These are phyloP conservation scores for Tremellales sp. DNA, from an alignment of 1,284 basidiomycete species.

Conservation along the genomic window DNA sequence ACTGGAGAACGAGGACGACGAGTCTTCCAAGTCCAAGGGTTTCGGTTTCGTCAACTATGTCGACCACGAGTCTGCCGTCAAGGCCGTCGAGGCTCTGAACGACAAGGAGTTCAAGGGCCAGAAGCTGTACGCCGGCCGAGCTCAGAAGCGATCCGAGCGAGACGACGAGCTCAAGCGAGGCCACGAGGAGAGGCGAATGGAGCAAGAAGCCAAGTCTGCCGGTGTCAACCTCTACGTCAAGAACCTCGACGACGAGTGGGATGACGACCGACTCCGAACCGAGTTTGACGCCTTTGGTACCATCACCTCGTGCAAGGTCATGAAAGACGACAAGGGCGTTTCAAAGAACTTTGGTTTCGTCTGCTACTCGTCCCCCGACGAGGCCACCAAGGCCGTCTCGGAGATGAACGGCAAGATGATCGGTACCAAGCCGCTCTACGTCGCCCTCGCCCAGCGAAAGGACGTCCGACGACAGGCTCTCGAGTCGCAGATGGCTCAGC, in stretches of 20 bases:
- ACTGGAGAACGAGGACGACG: slow-evolving; percentile 59
- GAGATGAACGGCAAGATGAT: slow-evolving; percentile 99
- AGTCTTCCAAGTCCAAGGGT: slow-evolving; percentile 76
- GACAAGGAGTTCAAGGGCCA: slow-evolving; percentile 81
- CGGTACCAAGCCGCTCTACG: slow-evolving; percentile 96
- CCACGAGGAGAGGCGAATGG: slow-evolving; percentile 94
- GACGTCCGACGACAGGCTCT: slow-evolving; percentile 98
- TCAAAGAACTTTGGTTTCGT: slow-evolving; percentile 91
- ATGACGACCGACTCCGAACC: slow-evolving; percentile 87
- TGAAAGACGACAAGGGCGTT: slow-evolving; percentile 84
- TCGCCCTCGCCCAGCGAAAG: slow-evolving; percentile 96
- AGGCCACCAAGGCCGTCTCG: slow-evolving; percentile 98
- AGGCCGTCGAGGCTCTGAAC: slow-evolving; percentile 85
- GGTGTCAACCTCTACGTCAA: slow-evolving; percentile 99
- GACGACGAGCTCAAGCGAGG: slow-evolving; percentile 93
- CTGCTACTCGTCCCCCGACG: slow-evolving; percentile 97
- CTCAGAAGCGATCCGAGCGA: slow-evolving; percentile 98
- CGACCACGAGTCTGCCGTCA: slow-evolving; percentile 83
- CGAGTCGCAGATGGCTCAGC: slow-evolving; percentile 96
- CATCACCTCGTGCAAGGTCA: slow-evolving; percentile 98
- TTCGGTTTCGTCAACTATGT: slow-evolving; percentile 99
- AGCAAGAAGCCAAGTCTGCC: slow-evolving; percentile 97
- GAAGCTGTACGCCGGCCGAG: slow-evolving; percentile 93
- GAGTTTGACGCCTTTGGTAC: slow-evolving; percentile 97
- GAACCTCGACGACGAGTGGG: slow-evolving; percentile 84